These are phyloP conservation scores for Naganishia sp. DNA, from an alignment of 1,284 basidiomycete genomes.

Conservation along the genomic window DNA sequence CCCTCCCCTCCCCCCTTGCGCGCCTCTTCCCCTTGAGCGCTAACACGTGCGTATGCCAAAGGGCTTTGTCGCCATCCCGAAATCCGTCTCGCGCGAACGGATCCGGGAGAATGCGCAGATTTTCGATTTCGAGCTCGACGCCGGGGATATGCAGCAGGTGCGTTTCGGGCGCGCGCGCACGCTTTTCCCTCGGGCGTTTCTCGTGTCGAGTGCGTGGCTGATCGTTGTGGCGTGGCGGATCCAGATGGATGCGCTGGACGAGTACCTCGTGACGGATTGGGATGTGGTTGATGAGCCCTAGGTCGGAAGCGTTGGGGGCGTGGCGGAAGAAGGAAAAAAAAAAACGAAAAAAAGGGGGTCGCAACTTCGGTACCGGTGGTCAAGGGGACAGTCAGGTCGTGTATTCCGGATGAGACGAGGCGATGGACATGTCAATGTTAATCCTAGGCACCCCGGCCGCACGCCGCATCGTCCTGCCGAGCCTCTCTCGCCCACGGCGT, in stretches of 20 bases:
- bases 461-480: too few species aligned
- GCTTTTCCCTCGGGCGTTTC: too few species aligned
- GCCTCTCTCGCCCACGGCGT: too few species aligned
- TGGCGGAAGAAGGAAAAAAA: background rate
- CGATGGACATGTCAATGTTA: too few species aligned
- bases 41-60: too few species aligned
- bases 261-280: conserved; percentile 56
- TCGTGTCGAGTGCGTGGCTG: background rate
- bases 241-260: conserved; percentile 51
- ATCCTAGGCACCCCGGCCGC: too few species aligned
- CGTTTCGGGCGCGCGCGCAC: too few species aligned
- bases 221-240: background rate
- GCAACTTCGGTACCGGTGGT: background rate
- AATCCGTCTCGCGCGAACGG: conserved; percentile 56
- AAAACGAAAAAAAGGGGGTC: background rate
- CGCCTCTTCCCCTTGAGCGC: conserved; percentile 36
- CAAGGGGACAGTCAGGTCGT: too few species aligned
- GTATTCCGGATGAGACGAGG: too few species aligned
- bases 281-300: conserved; percentile 38
- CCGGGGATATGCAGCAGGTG: conserved; percentile 55
- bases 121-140: conserved; percentile 56
- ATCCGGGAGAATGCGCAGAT: conserved; percentile 57
- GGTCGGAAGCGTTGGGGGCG: background rate
- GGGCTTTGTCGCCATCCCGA: conserved; percentile 57
- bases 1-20: conserved; percentile 25